A percentile compares a stretch with the other conserved stretches of the same genome.
Conservation (phyloP, 176 grass and related monocot genomes). For the Juncus effusus region DNA sequence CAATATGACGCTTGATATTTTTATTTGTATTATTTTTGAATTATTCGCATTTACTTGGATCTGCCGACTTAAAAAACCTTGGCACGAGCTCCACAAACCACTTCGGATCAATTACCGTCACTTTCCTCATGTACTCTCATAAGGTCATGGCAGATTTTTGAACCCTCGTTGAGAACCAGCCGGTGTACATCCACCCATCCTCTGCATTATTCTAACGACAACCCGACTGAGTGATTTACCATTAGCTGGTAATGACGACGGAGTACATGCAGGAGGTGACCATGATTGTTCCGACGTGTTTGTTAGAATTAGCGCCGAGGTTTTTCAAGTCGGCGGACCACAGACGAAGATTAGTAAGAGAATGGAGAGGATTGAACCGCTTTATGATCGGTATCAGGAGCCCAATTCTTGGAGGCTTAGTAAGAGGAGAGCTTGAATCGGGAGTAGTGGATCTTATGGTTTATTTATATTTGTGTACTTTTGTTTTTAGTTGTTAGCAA, state of each 20-base stretch:
- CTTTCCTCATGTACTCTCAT: slow-evolving; percentile 71
- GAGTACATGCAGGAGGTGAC: slow-evolving; percentile 89
- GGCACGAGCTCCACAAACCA: slow-evolving; percentile 75
- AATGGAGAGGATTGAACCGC: slow-evolving; percentile 81
- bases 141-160: slow-evolving; percentile 46
- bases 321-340: slow-evolving; percentile 73
- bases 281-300: slow-evolving; percentile 67
- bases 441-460: neutral
- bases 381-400: slow-evolving; percentile 83
- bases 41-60: slow-evolving; percentile 43
- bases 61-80: slow-evolving; percentile 67
- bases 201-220: slow-evolving; percentile 84
- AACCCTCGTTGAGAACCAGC: slow-evolving; percentile 64
- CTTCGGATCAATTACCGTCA: slow-evolving; percentile 67
- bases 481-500: too few species aligned
- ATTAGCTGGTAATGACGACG: slow-evolving; percentile 85
- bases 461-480: neutral
- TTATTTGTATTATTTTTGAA: too few species aligned
- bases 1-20: too few species aligned
- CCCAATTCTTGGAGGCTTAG: slow-evolving; percentile 94
- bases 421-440: slow-evolving; percentile 69
- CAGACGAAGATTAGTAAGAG: slow-evolving; percentile 76
- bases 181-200: slow-evolving; percentile 81
- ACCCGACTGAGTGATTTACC: slow-evolving; percentile 86
- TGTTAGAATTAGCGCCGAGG: slow-evolving; percentile 68